Conservation (phyloP, 768 basidiomycete genomes). For the Nidularia sp. region DNA sequence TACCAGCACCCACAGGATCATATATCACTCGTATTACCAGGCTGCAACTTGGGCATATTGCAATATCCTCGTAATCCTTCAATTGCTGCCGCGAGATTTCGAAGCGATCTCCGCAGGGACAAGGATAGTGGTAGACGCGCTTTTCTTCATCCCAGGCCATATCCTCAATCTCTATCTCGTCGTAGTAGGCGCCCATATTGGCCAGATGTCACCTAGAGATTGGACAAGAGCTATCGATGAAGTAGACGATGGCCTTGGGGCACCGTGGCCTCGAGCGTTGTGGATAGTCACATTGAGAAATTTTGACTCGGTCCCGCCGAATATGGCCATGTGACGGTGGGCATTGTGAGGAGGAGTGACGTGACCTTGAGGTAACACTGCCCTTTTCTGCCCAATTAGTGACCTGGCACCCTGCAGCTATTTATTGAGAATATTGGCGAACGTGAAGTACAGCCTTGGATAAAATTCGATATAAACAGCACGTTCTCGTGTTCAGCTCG, state of each 20-base stretch:
- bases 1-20: constrained; percentile 72
- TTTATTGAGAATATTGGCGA: no score
- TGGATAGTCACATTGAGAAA: no score
- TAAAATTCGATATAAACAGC: no score
- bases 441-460: no score
- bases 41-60: constrained; percentile 95
- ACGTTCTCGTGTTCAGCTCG: neutral
- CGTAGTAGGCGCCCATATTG: constrained; percentile 85
- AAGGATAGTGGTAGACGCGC: constrained; percentile 91
- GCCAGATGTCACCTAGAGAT: neutral
- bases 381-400: no score
- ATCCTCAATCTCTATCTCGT: constrained; percentile 97
- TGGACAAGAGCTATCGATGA: neutral
- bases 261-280: no score
- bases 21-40: constrained; percentile 89
- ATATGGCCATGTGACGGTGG: no score
- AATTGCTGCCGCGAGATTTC: constrained; percentile 89
- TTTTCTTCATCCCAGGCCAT: constrained; percentile 87
- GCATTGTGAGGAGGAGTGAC: no score
- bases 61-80: constrained; percentile 87
- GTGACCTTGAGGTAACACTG: no score
- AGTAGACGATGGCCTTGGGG: no score
- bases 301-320: no score
- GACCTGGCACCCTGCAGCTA: no score
- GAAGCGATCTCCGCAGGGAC: constrained; percentile 97